Evolutionary conservation across 371 early-diverging fungal genomes (phyloP).

Genomic region (Mucor racemosus): DNA sequence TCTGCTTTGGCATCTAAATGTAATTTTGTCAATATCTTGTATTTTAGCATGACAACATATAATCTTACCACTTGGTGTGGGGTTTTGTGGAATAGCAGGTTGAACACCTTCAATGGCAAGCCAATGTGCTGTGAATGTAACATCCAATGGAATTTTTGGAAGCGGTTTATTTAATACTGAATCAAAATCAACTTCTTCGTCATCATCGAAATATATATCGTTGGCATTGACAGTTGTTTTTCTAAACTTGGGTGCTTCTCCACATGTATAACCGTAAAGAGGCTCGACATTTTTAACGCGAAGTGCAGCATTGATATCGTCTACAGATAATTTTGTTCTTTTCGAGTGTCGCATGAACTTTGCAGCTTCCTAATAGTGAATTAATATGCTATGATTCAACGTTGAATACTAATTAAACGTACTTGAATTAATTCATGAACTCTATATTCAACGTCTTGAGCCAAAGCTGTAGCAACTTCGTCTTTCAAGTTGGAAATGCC

Average conservation of each 20-base stretch:
- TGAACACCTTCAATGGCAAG: constrained; percentile 99
- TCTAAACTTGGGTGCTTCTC: constrained; percentile 78
- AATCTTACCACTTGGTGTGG: constrained; percentile 75
- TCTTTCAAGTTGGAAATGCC: constrained; percentile 94
- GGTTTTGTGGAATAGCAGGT: constrained; percentile 99
- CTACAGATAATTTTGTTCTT: constrained; percentile 84
- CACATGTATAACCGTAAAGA: constrained; percentile 92
- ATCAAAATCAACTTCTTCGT: constrained; percentile 97
- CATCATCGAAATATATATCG: constrained; percentile 94
- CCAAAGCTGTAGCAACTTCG: constrained; percentile 85
- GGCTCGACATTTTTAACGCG: constrained; percentile 97
- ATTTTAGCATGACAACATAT: not conserved
- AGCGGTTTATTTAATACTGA: constrained; percentile 87
- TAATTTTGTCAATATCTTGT: not conserved
- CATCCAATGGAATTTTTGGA: constrained; percentile 93
- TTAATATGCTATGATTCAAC: not conserved
- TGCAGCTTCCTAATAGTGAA: constrained; percentile 79
- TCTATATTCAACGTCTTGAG: constrained; percentile 97
- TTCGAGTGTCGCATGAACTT: constrained; percentile 99
- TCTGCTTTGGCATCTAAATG: constrained; percentile 59
- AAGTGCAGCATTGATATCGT: constrained; percentile 97
- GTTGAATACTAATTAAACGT: not conserved
- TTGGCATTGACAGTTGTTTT: constrained; percentile 63
- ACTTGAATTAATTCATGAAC: constrained; percentile 95
- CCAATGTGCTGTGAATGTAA: constrained; percentile 95